phyloP scores from a whole-genome alignment of 1,139 yeast genomes.

The Debaryomyces subglobosus region DNA sequence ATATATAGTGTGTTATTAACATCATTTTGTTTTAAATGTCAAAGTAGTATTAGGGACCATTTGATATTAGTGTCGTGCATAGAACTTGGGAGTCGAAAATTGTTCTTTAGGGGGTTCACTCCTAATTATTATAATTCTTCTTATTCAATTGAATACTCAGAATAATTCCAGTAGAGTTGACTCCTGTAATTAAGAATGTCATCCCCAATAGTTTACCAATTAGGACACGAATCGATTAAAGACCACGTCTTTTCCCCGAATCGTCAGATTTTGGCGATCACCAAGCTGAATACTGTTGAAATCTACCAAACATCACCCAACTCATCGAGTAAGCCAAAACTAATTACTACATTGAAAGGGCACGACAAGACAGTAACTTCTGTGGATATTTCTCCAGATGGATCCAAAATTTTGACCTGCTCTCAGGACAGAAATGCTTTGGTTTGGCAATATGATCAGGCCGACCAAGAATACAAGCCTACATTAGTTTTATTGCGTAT shows the following conservation, averaged over 20 bases:
- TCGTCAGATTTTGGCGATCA: conserved; percentile 70
- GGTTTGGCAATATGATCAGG: conserved; percentile 78
- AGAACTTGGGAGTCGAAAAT: background rate
- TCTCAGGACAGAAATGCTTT: conserved; percentile 98
- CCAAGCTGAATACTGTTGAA: conserved; percentile 77
- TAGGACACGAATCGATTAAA: conserved; percentile 85
- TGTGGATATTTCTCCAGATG: conserved; percentile 87
- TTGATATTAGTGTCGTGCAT: background rate
- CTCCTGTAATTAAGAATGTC: conserved; percentile 34
- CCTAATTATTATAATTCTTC: background rate
- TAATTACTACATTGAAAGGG: conserved; percentile 68
- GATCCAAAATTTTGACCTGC: conserved; percentile 85
- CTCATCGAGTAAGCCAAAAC: conserved; percentile 42
- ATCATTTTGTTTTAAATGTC: background rate
- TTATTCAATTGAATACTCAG: conserved; percentile 2
- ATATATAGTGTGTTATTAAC: conserved; percentile 2
- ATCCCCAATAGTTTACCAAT: conserved; percentile 51
- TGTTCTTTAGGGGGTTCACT: background rate
- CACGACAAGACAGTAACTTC: conserved; percentile 97
- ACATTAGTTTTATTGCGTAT: conserved; percentile 91
- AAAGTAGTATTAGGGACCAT: background rate
- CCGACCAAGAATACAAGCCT: conserved; percentile 66
- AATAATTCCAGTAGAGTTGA: conserved; percentile 34
- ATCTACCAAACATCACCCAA: conserved; percentile 58
- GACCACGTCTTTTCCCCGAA: conserved; percentile 88